A percentile compares a stretch with the other conserved stretches of the same genome.
These are phyloP conservation scores for Chaetomiaceae sp. DNA, from an alignment of 2,329 filamentous ascomycete species.

Conservation along the genomic window DNA sequence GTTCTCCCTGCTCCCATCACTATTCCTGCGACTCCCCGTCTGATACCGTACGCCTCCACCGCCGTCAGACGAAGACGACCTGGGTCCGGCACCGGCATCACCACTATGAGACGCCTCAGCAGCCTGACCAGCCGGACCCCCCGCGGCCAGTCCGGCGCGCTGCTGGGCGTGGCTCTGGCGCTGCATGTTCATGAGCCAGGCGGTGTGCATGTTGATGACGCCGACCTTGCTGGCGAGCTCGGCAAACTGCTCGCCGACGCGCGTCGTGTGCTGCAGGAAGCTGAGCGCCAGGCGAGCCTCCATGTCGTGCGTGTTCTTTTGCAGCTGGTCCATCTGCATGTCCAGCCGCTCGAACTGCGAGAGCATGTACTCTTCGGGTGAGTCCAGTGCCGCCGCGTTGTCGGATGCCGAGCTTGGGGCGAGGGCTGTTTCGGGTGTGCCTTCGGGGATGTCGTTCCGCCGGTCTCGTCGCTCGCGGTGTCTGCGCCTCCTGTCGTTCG, in stretches of 20 bases:
- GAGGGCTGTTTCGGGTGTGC: background rate
- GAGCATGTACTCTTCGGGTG: slow-evolving; percentile 39
- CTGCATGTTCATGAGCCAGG: slow-evolving; percentile 49
- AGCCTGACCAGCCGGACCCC: background rate
- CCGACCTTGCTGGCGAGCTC: slow-evolving; percentile 55
- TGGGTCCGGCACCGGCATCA: background rate
- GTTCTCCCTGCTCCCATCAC: slow-evolving; percentile 21
- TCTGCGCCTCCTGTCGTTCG: slow-evolving; percentile 34
- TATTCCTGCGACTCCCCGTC: slow-evolving; percentile 7
- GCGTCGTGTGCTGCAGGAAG: slow-evolving; percentile 57
- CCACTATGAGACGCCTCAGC: background rate
- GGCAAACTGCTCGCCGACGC: slow-evolving; percentile 58
- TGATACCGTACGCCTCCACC: background rate
- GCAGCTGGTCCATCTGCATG: slow-evolving; percentile 52
- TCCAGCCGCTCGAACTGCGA: slow-evolving; percentile 48
- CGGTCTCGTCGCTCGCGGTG: slow-evolving; percentile 20
- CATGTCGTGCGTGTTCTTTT: slow-evolving; percentile 52
- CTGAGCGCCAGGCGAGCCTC: slow-evolving; percentile 57
- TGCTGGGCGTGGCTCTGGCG: slow-evolving; percentile 22
- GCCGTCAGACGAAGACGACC: background rate
- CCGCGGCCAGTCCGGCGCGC: slow-evolving; percentile 10
- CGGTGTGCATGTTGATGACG: slow-evolving; percentile 55
- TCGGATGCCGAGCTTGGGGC: slow-evolving; percentile 13
- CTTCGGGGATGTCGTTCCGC: slow-evolving; percentile 22
- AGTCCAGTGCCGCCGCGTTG: slow-evolving; percentile 33